Percentiles rank a stretch among this genome's conserved stretches.
Conservation (phyloP, 2,329 filamentous ascomycete genomes). For the Neurospora crassa region DNA sequence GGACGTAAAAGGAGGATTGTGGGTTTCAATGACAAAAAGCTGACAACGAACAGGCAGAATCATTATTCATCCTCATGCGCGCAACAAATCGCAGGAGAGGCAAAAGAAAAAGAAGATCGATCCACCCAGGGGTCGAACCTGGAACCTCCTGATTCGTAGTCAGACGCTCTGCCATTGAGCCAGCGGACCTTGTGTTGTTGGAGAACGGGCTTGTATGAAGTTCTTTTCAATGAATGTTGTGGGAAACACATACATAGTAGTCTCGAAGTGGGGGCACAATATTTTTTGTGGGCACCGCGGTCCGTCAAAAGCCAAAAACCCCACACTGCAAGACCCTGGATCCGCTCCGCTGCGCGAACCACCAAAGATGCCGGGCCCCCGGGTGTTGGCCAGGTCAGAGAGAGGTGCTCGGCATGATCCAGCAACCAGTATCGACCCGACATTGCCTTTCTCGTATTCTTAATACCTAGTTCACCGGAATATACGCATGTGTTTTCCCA, state of each 20-base stretch:
- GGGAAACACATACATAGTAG: not conserved
- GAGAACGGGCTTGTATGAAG: not conserved
- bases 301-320: not conserved
- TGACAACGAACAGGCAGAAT: not conserved
- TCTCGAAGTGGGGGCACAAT: not conserved
- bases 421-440: not conserved
- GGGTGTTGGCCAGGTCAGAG: not conserved
- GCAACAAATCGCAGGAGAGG: not conserved
- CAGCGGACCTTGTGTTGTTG: not conserved
- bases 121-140: not conserved
- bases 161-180: not conserved
- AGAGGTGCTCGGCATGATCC: not conserved
- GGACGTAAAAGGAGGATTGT: not conserved
- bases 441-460: not conserved
- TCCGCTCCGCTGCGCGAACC: not conserved
- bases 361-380: not conserved
- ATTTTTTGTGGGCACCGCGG: not conserved
- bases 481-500: not conserved
- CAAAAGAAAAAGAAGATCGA: not conserved
- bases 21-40: not conserved
- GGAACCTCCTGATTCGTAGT: not conserved
- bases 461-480: not conserved
- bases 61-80: not conserved
- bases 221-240: not conserved
- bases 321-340: not conserved